Conservation (phyloP, 2,329 filamentous ascomycete genomes). For the Acephala macrosclerotiorum region DNA sequence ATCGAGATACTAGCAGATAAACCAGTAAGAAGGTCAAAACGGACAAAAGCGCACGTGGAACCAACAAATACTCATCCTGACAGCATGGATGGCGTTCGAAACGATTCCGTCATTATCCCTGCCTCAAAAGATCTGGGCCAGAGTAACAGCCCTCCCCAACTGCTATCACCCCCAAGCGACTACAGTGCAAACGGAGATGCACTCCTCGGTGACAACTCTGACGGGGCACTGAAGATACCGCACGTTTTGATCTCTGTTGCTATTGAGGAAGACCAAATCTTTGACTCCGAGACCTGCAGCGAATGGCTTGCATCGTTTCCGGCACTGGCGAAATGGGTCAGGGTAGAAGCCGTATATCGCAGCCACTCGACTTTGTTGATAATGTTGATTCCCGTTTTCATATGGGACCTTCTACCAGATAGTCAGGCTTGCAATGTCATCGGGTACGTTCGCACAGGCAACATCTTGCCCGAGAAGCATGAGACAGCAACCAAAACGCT, state of each 20-base stretch:
- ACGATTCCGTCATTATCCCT: neutral
- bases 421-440: constrained; percentile 64
- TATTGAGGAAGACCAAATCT: constrained; percentile 61
- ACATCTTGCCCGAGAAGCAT: constrained; percentile 7
- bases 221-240: constrained; percentile 44
- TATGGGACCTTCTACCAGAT: constrained; percentile 67
- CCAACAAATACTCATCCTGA: neutral
- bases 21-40: neutral
- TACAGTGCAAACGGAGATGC: neutral
- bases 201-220: neutral
- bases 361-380: constrained; percentile 66
- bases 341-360: constrained; percentile 67
- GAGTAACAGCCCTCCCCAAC: neutral
- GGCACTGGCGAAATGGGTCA: constrained; percentile 64
- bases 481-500: neutral
- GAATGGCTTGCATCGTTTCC: constrained; percentile 63
- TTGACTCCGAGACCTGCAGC: constrained; percentile 65
- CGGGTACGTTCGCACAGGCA: constrained; percentile 60
- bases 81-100: neutral
- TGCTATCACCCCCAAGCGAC: neutral
- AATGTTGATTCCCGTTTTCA: constrained; percentile 63
- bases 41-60: no score
- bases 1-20: neutral
- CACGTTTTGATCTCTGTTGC: constrained; percentile 68
- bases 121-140: neutral